Percentiles rank a stretch among this genome's conserved stretches.
Evolutionary conservation across 139 green algal species (phyloP).

Genomic region (Chlamydomonas schloesseri): DNA sequence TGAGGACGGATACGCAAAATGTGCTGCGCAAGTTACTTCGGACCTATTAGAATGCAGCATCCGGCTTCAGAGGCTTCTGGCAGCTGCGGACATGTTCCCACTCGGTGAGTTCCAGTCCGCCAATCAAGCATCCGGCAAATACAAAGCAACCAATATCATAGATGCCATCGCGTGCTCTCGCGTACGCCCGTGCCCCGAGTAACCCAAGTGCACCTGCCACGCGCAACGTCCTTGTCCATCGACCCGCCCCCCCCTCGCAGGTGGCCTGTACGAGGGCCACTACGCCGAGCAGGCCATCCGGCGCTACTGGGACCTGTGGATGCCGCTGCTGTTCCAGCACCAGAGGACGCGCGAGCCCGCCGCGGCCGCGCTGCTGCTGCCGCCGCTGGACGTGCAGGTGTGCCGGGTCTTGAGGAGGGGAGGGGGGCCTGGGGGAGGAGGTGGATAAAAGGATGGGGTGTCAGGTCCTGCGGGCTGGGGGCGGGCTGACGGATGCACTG

Average conservation of each 20-base stretch:
- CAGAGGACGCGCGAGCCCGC: background rate
- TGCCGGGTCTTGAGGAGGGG: too few relatives aligned
- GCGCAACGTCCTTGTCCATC: too few relatives aligned
- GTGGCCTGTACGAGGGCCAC: slow-evolving; percentile 1
- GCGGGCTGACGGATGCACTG: too few relatives aligned
- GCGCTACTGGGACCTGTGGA: slow-evolving; percentile 34
- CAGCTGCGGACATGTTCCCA: slow-evolving; percentile 25
- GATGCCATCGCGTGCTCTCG: too few relatives aligned
- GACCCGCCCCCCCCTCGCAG: background rate
- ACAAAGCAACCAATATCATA: too few relatives aligned
- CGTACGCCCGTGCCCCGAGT: too few relatives aligned
- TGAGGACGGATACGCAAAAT: background rate
- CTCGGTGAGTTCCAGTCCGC: too few relatives aligned
- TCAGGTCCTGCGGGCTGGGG: too few relatives aligned
- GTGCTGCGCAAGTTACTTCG: background rate
- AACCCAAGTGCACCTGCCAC: background rate
- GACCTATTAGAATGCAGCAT: background rate
- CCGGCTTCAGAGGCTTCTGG: background rate
- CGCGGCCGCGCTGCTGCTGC: background rate
- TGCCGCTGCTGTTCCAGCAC: background rate
- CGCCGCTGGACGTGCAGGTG: slow-evolving; percentile 39
- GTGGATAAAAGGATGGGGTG: too few relatives aligned
- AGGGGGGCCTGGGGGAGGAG: too few relatives aligned
- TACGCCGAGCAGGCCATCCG: slow-evolving; percentile 31
- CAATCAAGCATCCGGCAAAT: too few relatives aligned